Evolutionary conservation across 805 yeast species (phyloP).

Genomic region (Candida hispaniensis): DNA sequence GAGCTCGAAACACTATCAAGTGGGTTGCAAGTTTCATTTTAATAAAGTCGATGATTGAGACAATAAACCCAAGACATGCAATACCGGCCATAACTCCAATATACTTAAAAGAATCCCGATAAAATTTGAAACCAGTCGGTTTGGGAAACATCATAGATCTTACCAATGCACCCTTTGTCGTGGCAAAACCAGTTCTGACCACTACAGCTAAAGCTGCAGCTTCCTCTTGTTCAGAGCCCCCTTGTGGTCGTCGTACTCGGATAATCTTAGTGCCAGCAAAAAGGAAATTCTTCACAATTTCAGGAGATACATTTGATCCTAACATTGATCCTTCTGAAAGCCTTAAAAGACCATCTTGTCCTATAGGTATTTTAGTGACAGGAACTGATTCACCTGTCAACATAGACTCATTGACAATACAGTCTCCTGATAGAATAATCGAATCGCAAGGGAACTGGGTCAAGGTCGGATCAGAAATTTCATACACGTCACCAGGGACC

Average conservation of each 20-base stretch:
- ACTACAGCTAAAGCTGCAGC: conserved; percentile 77
- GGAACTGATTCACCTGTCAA: conserved; percentile 98
- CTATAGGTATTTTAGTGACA: conserved; percentile 67
- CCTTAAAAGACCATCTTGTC: conserved; percentile 44
- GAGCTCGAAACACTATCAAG: conserved; percentile 73
- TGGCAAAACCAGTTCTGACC: conserved; percentile 81
- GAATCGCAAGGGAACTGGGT: conserved; percentile 79
- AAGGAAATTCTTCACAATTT: conserved; percentile 62
- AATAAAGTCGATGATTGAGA: conserved; percentile 75
- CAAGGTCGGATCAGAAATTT: conserved; percentile 77
- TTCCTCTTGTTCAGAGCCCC: conserved; percentile 37
- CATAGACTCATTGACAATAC: conserved; percentile 96
- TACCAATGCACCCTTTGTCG: conserved; percentile 88
- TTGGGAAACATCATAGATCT: conserved; percentile 96
- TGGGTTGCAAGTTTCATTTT: conserved; percentile 58
- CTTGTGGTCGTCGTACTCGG: conserved; percentile 59
- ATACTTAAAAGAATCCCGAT: conserved; percentile 87
- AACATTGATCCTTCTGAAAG: conserved; percentile 27
- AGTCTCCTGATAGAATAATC: conserved; percentile 76
- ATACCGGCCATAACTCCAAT: conserved; percentile 88
- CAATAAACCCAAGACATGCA: conserved; percentile 73
- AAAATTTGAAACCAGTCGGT: conserved; percentile 87
- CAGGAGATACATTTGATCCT: conserved; percentile 45
- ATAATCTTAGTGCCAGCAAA: conserved; percentile 86
- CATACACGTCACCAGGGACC: conserved; percentile 94